Percentiles rank a stretch among this genome's conserved stretches.
These are phyloP conservation scores for Aspergillus avenaceus DNA, from an alignment of 495 filamentous ascomycete species.

Conservation along the genomic window DNA sequence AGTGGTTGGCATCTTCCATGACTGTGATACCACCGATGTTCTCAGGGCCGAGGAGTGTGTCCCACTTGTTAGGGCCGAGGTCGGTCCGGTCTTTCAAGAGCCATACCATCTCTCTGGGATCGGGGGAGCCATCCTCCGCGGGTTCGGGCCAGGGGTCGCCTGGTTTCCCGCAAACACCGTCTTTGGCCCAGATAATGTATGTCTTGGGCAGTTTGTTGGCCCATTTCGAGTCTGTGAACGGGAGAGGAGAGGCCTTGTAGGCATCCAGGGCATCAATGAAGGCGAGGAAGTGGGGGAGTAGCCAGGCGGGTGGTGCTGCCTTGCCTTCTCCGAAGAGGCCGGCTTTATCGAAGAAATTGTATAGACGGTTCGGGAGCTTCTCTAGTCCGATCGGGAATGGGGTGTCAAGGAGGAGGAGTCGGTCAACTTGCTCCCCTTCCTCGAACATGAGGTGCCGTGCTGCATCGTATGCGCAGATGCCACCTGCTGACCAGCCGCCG, in stretches of 20 bases:
- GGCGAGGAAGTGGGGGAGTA: conserved; percentile 78
- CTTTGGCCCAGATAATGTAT: conserved; percentile 72
- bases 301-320: conserved; percentile 56
- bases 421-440: conserved; percentile 63
- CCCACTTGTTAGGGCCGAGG: conserved; percentile 78
- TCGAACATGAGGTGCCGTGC: conserved; percentile 65
- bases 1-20: conserved; percentile 39
- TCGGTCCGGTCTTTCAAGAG: conserved; percentile 73
- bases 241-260: conserved; percentile 54
- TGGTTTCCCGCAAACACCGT: conserved; percentile 71
- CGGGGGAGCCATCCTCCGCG: conserved; percentile 44
- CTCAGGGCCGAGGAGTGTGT: conserved; percentile 60
- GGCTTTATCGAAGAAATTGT: conserved; percentile 74
- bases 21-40: conserved; percentile 13
- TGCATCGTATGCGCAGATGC: conserved; percentile 83
- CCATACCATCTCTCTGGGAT: conserved; percentile 63
- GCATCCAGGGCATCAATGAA: conserved; percentile 71
- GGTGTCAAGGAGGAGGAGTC: conserved; percentile 77
- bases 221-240: conserved; percentile 37
- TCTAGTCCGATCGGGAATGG: conserved; percentile 75
- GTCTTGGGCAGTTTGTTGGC: conserved; percentile 35
- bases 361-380: conserved; percentile 70
- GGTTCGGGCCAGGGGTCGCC: conserved; percentile 68
- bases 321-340: conserved; percentile 73
- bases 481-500: conserved; percentile 81